Base-by-base conservation (phyloP, 345 rosid genomes). In the Lumnitzera littorea region DNA sequence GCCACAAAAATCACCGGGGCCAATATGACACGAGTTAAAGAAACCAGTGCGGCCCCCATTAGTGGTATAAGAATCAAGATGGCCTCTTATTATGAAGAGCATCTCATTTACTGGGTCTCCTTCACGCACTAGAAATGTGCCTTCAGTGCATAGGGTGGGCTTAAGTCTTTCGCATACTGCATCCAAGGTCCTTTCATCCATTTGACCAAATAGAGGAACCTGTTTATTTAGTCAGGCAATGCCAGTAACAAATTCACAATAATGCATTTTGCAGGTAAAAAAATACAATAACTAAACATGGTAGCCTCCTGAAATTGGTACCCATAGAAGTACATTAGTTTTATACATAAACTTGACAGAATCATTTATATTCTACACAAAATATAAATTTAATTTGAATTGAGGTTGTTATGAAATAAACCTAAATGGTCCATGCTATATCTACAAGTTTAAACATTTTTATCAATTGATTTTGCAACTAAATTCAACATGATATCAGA, bases 1-100 rank as follows among this genome's bases (percentile, higher is more conserved):
- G 0, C 76, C 74, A 25, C 71, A 74, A 65, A 74, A 74, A 52
- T 70, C 74, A 1, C 78, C 74, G 0, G 78, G 78, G 4, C 74
- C 66, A 12, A 70, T 58, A 55, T 12, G 50, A 65, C 55, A 50
- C 1, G 75, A 62, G 67, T 74, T 67, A 72, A 74, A 74, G 72
- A 70, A 74, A 3, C 72, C 75, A 2, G 64, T 46, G 27, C 62
- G 63, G 41, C 75, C 79, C 7, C 72, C 79, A 12, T 67, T 52
- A 2, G 75, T 74, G 13, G 75, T 74, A 61, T 62, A 52, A 53
- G 72, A 66, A 29, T 70, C 72, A 3, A 74, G 72, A 24, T 60
- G 62, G 20, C 79, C 79, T 41, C 79, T 48, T 46, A 70, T 53
- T 23, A 74, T 67, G 64, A 74, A 74, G 50, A 70, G 64, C 79